phyloP scores from a whole-genome alignment of 2,329 filamentous ascomycete genomes.

The Passalora sequoiae region DNA sequence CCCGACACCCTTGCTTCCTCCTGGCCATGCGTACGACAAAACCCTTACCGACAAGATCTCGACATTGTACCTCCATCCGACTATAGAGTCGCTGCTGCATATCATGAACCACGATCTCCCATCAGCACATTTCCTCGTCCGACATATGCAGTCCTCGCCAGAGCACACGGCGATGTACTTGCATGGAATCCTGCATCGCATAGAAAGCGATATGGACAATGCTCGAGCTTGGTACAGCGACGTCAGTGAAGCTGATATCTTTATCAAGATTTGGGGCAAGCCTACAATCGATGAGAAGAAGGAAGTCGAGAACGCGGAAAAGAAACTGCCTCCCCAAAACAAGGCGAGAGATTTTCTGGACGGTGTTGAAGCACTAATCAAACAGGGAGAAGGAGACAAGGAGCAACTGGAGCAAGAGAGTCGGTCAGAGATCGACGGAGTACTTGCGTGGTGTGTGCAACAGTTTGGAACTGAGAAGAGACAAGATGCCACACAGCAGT shows the following conservation, averaged over 20 bases:
- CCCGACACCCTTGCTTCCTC: conserved; percentile 27
- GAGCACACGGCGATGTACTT: conserved; percentile 49
- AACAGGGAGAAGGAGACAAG: conserved; percentile 24
- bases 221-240: conserved; percentile 47
- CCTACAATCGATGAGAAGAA: conserved; percentile 22
- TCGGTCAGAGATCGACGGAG: conserved; percentile 37
- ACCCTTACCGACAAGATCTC: conserved; percentile 28
- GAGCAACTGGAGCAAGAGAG: conserved; percentile 34
- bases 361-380: conserved; percentile 3
- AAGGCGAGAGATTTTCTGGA: conserved; percentile 13
- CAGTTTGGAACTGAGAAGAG: conserved; percentile 43
- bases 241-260: conserved; percentile 37
- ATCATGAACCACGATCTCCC: conserved; percentile 49
- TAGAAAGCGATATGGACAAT: conserved; percentile 50
- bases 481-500: conserved; percentile 42
- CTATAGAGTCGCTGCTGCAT: conserved; percentile 48
- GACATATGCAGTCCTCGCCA: conserved; percentile 49
- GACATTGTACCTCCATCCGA: conserved; percentile 39
- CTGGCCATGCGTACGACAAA: conserved; percentile 19
- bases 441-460: conserved; percentile 42
- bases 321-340: conserved; percentile 16
- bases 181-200: conserved; percentile 47
- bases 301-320: conserved; percentile 32
- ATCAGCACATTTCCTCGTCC: conserved; percentile 49
- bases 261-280: conserved; percentile 34